Evolutionary conservation across 2,329 filamentous ascomycete genomes (phyloP), one percentile per base, ranked within the genome.

Genomic region (Drechslera avenae): DNA sequence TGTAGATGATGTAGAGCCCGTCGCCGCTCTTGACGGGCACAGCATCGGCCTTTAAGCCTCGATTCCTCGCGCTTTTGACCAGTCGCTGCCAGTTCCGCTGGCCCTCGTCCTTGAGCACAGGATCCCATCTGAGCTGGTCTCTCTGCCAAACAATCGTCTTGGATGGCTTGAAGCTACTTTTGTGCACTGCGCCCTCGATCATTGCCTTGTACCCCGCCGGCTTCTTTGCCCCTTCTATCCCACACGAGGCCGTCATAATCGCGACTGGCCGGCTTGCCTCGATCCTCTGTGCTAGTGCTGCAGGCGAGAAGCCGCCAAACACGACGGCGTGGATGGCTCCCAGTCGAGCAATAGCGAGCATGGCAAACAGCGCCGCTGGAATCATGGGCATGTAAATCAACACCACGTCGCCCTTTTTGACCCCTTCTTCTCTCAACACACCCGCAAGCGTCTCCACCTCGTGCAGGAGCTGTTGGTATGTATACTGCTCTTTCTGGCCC

Each of bases 301-400:
- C 79, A 0, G 91, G 81, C 0, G 90, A 91, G 70, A 97, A 97
- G 0, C 93, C 92, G 34, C 93, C 93, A 73, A 97, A 97, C 3
- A 97, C 93, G 4, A 96, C 90, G 3, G 90, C 86, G 69, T 97
- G 93, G 44, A 97, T 85, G 13, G 91, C 93, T 9, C 92, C 93
- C 1, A 97, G 79, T 8, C 91, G 85, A 54, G 86, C 86, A 52
- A 89, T 84, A 18, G 93, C 91, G 3, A 97, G 83, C 58, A 94
- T 91, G 8, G 89, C 92, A 55, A 95, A 85, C n/a, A 96, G 72
- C 1, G 91, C 89, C 0, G 90, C 87, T 0, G 93, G 92, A 35
- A 97, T 90, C 92, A 97, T 97, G 46, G 92, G 92, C 92, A 97
- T 96, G 74, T 97, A 97, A 21, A 97, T 83, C 57, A 97, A 81